Evolutionary conservation across 2,329 filamentous ascomycete species (phyloP).

Genomic region (Rutstroemia sp.): DNA sequence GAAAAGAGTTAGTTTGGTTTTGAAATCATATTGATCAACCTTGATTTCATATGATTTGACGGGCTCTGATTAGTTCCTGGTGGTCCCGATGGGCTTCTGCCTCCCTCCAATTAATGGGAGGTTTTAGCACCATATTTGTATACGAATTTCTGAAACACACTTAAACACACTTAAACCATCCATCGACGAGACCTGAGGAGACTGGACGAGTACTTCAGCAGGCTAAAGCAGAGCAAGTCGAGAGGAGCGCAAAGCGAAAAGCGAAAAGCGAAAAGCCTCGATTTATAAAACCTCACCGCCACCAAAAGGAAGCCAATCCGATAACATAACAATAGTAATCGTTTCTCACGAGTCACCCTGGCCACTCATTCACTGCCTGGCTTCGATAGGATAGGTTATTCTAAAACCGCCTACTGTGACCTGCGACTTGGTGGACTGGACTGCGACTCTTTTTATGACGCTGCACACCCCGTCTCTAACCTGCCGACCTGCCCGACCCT

Average conservation of each 20-base stretch:
- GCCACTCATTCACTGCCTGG: too few relatives aligned
- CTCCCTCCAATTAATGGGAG: too few relatives aligned
- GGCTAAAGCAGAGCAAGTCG: neutral
- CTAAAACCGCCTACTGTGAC: too few relatives aligned
- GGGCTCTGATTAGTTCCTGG: too few relatives aligned
- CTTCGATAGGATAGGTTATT: neutral
- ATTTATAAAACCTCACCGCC: conserved; percentile 25
- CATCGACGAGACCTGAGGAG: neutral
- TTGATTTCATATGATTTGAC: too few relatives aligned
- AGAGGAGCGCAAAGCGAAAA: too few relatives aligned
- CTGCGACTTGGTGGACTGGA: too few relatives aligned
- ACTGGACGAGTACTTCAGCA: too few relatives aligned
- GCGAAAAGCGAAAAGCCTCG: conserved; percentile 1
- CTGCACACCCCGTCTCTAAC: neutral
- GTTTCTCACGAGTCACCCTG: neutral
- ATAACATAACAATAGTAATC: neutral
- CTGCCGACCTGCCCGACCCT: neutral
- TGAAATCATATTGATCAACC: too few relatives aligned
- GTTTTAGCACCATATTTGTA: neutral
- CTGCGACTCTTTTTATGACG: neutral
- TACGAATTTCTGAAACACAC: conserved; percentile 2
- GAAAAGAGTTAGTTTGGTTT: too few relatives aligned
- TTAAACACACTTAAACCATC: neutral
- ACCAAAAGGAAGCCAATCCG: conserved; percentile 7
- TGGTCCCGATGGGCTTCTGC: too few relatives aligned